Base-by-base conservation (phyloP, 225 moss, liverwort and hornwort genomes). In the Pseudoscleropodium purum region DNA sequence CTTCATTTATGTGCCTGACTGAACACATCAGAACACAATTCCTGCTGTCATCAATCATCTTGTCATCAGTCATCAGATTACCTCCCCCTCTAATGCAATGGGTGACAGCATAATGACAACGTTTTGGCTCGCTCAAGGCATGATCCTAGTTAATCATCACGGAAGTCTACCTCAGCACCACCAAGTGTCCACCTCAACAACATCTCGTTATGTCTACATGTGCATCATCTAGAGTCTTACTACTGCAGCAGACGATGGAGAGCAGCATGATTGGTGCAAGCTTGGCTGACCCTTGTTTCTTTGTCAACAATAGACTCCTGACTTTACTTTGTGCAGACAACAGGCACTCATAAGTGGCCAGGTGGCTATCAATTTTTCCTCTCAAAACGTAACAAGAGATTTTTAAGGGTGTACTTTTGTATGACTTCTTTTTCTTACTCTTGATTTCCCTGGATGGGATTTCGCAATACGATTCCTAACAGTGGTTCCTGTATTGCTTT, bases 301-400 rank as follows among this genome's bases (percentile, higher is more conserved):
- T 94, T 96, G 95, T 97, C 97, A 96, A 95, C 95, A 94, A 92
- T 94, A 92, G 89, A 92, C 95, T 94, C 95, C 94, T 96, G 96
- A 97, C 93, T 93, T 96, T 93, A 91, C 92, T 94, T 99, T 97
- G 94, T 99, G 97, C 99, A 99, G 97, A 97, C 96, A 97, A 92
- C 95, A 96, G 93, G 91, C 93, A 91, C 90, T 88, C 74, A 86
- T 86, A 91, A 91, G 93, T 94, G 93, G 94, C 96, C 99, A 99
- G 97, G 99, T 99, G 99, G 97, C 94, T 96, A 95, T 97, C 96
- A 92, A 90, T 65, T 91, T 92, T 95, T 93, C 91, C 89, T 90
- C 87, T 90, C 86, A 91, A 90, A 91, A 62, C 93, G 92, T 91
- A 92, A 91, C 91, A 93, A 91, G 91, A 91, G 94, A 93, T 92